Evolutionary conservation across 2,329 filamentous ascomycete species (phyloP), one percentile per base, ranked within the genome.

Genomic region (Sporothrix luriei): DNA sequence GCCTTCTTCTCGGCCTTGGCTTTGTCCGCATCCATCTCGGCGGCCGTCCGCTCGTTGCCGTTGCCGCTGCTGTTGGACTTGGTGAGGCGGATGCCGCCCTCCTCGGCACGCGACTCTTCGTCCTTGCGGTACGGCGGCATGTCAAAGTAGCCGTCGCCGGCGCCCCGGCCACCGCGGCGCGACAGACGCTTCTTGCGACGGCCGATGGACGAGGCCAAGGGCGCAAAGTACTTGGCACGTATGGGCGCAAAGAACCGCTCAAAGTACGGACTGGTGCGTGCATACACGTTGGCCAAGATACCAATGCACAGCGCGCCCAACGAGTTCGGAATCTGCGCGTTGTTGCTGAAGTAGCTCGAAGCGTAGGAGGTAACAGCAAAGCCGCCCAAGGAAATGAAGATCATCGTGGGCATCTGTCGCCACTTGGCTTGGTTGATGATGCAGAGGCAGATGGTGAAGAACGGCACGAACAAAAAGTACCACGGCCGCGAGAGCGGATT

Each of bases 301-400:
- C 92, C 92, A 16, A 96, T 88, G 0, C 87, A 86, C 66, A 96
- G 84, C 0, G 92, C 91, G 43, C 91, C 91, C 1, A 95, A 84
- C 54, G 91, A 92, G 78, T 91, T 93, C 69, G 89, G 88, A 43
- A 96, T 87, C 73, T 94, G 91, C 0, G 87, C 86, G 74, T 92
- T 93, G 65, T 84, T 86, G 29, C 84, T 80, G 76, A 94, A 92
- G 73, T 85, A 87, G 40, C 84, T 81, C 43, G 87, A 86, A 16
- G 86, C 88, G 78, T 91, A 93, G 79, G 87, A 91, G 78, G 91
- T 94, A 74, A 92, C 90, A 9, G 88, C 82, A 76, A 91, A 95
- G 10, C 92, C 92, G 0, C 87, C 85, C 43, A 93, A 80, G 0
- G 91, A 87, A 74, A 96, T 93, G 70, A 87, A 57, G 4, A 91